phyloP scores from a whole-genome alignment of 2,329 filamentous ascomycete genomes.

The Colletotrichum falcatum region DNA sequence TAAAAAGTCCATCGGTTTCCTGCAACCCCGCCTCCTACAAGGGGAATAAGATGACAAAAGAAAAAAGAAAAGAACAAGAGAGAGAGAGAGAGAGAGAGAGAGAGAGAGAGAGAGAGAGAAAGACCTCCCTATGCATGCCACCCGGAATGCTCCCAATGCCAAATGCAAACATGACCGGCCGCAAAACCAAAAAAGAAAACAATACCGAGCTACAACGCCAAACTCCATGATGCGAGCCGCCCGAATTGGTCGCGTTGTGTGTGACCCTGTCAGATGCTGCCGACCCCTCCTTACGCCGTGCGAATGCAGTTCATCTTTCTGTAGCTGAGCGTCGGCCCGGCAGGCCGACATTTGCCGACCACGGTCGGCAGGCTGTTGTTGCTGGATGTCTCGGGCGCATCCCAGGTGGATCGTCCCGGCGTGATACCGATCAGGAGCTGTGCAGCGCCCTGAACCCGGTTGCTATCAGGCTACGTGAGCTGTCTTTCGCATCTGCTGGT shows the following conservation, averaged over 20 bases:
- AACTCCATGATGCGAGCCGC: conserved; percentile 4
- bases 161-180: background rate
- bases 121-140: background rate
- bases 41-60: background rate
- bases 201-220: background rate
- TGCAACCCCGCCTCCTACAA: background rate
- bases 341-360: conserved; percentile 34
- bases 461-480: conserved; percentile 68
- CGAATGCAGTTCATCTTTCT: conserved; percentile 26
- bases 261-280: conserved; percentile 25
- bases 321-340: conserved; percentile 26
- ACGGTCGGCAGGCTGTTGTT: conserved; percentile 29
- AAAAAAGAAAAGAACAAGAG: background rate
- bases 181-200: background rate
- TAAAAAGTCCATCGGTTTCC: conserved; percentile 1
- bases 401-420: conserved; percentile 19
- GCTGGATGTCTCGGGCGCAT: conserved; percentile 24
- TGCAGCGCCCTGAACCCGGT: conserved; percentile 71
- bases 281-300: conserved; percentile 27
- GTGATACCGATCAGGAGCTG: conserved; percentile 50
- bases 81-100: background rate
- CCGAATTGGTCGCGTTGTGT: conserved; percentile 22
- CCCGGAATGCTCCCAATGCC: conserved; percentile 1
- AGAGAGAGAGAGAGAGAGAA: background rate
- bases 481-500: conserved; percentile 74